Evolutionary conservation across 1,284 basidiomycete genomes (phyloP).

Genomic region (Leccinum subrobustum): DNA sequence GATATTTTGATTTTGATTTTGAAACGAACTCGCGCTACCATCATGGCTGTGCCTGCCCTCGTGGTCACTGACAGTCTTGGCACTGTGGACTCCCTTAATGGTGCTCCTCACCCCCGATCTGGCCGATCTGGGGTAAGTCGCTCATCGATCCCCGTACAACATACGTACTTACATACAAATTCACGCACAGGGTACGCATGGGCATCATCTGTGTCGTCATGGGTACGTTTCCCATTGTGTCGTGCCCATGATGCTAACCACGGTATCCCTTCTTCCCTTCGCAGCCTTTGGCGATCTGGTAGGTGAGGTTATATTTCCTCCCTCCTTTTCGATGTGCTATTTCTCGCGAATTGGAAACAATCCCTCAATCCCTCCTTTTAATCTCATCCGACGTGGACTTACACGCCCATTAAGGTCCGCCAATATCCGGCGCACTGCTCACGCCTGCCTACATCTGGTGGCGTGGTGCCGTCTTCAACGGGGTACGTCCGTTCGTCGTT

Average conservation of each 20-base stretch:
- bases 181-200: slow-evolving; percentile 28
- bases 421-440: slow-evolving; percentile 32
- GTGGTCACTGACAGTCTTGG: slow-evolving; percentile 14
- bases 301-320: slow-evolving; percentile 16
- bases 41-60: slow-evolving; percentile 8
- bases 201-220: slow-evolving; percentile 28
- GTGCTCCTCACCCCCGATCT: slow-evolving; percentile 27
- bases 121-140: slow-evolving; percentile 30
- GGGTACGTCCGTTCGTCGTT: slow-evolving; percentile 17
- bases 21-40: not conserved
- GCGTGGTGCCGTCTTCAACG: slow-evolving; percentile 32
- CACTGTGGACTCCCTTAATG: slow-evolving; percentile 27
- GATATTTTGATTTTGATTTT: not conserved
- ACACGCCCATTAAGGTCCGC: slow-evolving; percentile 23
- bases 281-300: slow-evolving; percentile 30
- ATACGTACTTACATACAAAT: not conserved
- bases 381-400: not conserved
- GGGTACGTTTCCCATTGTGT: slow-evolving; percentile 17
- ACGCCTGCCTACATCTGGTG: slow-evolving; percentile 31
- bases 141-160: not conserved
- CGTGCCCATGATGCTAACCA: not conserved
- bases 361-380: not conserved
- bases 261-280: not conserved
- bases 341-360: not conserved
- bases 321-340: not conserved